Base-by-base conservation (phyloP, 306 rosid species). In the Glycine latifolia region DNA sequence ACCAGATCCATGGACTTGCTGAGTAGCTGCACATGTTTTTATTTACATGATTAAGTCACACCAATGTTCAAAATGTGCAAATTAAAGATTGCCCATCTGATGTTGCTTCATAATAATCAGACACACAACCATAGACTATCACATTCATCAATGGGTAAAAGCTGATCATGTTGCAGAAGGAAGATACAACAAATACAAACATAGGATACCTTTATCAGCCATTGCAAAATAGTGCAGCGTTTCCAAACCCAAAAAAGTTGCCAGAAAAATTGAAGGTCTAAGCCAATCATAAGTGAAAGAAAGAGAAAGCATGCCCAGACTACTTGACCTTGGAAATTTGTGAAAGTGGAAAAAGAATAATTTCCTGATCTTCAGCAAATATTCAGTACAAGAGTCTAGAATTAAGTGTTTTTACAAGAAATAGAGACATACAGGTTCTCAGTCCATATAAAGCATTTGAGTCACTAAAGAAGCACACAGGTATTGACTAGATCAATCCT, bases 401-500 rank as follows among this genome's bases (percentile, higher is more conserved):
- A 35, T 77, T 16, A 39, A 53, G 66, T 43, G 13, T 17, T 20
- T 35, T 68, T 52, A 4, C 13, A 55, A 12, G 43, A 41, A 50
- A 2, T 50, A 63, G 8, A 12, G 31, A 33, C 60, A 48, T 20
- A 7, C 17, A 35, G 70, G 52, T 79, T 56, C 12, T 31, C 41
- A 41, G 44, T 37, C 67, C 56, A 12, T 67, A 12, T 13, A 8
- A 50, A 79, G n/a, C 76, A 82, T 20, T 20, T 20, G 20, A 20
- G 20, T 20, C 20, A 20, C 20, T 20, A 20, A 20, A 20, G 20
- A 20, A 20, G 20, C 1, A 20, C 56, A 15, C 17, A 35, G 72
- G 52, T 3, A 37, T 60, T 68, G 49, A 75, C 81, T 74, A 79
- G 84, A 70, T 84, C 84, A 67, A 84, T 75, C 74, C 44, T 75